Evolutionary conservation across 1,284 basidiomycete species (phyloP).

Genomic region (Austroboletus novae-zelandiae): DNA sequence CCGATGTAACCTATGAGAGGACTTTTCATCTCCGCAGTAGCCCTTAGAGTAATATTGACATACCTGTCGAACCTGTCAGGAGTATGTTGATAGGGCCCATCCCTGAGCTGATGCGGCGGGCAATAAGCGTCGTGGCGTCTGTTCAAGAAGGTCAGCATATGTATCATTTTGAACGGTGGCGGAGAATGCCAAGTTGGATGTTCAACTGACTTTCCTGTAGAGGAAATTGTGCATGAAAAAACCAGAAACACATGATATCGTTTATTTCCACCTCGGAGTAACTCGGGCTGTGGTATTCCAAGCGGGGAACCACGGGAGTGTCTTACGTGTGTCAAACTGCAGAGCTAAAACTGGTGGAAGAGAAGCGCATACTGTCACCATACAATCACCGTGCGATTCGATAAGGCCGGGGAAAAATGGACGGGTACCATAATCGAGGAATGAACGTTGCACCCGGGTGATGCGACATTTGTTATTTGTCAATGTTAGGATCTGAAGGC

Average conservation of each 20-base stretch:
- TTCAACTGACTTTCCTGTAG: neutral
- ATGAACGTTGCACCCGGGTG: no score
- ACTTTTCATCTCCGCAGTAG: neutral
- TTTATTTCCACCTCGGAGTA: neutral
- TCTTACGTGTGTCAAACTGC: no score
- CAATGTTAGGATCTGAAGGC: constrained; percentile 27
- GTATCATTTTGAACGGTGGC: neutral
- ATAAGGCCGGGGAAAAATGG: no score
- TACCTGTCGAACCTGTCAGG: constrained; percentile 19
- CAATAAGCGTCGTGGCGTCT: neutral
- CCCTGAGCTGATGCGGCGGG: neutral
- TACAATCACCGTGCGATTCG: no score
- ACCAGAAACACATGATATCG: neutral
- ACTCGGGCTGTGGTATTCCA: neutral
- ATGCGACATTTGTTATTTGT: constrained; percentile 18
- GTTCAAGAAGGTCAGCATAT: neutral
- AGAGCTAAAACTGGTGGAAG: neutral
- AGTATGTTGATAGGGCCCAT: constrained; percentile 13
- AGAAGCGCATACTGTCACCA: no score
- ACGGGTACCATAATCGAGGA: no score
- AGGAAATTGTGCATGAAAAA: neutral
- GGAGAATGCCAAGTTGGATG: constrained; percentile 6
- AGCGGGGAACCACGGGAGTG: neutral
- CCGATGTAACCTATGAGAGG: constrained; percentile 49
- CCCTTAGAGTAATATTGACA: neutral